Evolutionary conservation across 75 land plant genomes (phyloP), one percentile per base, ranked within the genome.

Genomic region (Pinus tabuliformis): DNA sequence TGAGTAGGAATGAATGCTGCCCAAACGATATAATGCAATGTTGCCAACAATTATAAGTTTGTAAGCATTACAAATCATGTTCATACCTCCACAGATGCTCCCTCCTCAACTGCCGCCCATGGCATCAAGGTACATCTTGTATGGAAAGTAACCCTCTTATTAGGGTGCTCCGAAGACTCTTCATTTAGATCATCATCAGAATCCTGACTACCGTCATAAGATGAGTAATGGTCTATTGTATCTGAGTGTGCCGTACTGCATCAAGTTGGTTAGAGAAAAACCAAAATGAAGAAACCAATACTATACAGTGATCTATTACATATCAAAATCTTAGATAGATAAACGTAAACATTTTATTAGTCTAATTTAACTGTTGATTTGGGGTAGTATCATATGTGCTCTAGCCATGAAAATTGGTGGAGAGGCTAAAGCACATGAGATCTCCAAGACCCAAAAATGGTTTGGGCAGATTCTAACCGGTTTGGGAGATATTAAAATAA

Each of bases 61-160:
- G 45, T 36, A 33, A 65, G 18, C 39, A 20, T 66, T 37, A 17
- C 36, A 4, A 15, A 66, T 66, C 49, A 37, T 17, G 36, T 66
- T 66, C 70, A 54, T 11, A 72, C 73, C 73, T 72, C 73, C 56
- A 72, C 73, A 22, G 56, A 72, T 7, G 73, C 73, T 24, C 73
- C 73, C 73, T 72, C 73, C 42, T 72, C 73, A 72, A 72, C 57
- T 21, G 28, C 57, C 18, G 26, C 28, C 56, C 56, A 72, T 54
- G 56, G 57, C 73, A 72, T 72, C 57, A 72, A 72, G 26, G 57
- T 72, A 54, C 17, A 72, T 22, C 5, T 72, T 72, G 73, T 21
- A 22, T 72, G 73, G 15, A 72, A 20, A 13, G 28, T 72, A 72
- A 72, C 73, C 1, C 70, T 66, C 70, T 39, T 66, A 37, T 18